Conservation (phyloP, 805 yeast species). For the Yarrowia phangngaensis region DNA sequence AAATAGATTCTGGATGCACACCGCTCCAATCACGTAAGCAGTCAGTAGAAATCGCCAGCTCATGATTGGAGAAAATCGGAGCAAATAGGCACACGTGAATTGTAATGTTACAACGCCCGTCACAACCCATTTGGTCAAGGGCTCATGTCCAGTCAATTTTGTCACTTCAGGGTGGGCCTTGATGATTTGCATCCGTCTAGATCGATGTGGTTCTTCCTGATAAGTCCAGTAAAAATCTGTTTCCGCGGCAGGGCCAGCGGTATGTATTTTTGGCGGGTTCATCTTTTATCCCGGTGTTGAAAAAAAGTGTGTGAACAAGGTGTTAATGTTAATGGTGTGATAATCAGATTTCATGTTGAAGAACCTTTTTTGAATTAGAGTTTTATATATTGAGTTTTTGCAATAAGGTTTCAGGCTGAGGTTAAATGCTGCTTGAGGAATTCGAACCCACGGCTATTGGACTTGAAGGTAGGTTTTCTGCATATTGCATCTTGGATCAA, state of each 20-base stretch:
- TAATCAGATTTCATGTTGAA: not conserved
- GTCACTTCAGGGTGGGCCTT: slow-evolving; percentile 74
- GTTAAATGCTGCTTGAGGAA: not conserved
- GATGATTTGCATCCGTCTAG: slow-evolving; percentile 68
- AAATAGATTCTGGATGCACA: slow-evolving; percentile 77
- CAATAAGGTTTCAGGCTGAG: too few species aligned
- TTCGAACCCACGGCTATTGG: not conserved
- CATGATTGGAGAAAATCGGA: slow-evolving; percentile 54
- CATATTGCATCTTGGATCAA: too few species aligned
- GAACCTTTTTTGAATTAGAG: too few species aligned
- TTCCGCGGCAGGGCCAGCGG: slow-evolving; percentile 13
- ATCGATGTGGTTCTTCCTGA: slow-evolving; percentile 74
- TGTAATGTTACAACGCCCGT: slow-evolving; percentile 65
- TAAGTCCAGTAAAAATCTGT: slow-evolving; percentile 70
- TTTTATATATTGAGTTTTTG: too few species aligned
- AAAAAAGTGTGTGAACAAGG: too few species aligned
- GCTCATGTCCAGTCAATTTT: slow-evolving; percentile 80
- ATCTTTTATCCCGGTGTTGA: too few species aligned
- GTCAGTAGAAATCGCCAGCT: slow-evolving; percentile 53
- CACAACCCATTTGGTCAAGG: slow-evolving; percentile 74
- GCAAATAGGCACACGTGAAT: slow-evolving; percentile 55
- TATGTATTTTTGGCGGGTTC: slow-evolving; percentile 10
- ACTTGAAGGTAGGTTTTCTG: too few species aligned
- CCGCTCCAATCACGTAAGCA: slow-evolving; percentile 82
- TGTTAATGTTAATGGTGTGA: not conserved